Conservation (phyloP, 805 yeast genomes). For the Nakazawaea molendinolei region DNA sequence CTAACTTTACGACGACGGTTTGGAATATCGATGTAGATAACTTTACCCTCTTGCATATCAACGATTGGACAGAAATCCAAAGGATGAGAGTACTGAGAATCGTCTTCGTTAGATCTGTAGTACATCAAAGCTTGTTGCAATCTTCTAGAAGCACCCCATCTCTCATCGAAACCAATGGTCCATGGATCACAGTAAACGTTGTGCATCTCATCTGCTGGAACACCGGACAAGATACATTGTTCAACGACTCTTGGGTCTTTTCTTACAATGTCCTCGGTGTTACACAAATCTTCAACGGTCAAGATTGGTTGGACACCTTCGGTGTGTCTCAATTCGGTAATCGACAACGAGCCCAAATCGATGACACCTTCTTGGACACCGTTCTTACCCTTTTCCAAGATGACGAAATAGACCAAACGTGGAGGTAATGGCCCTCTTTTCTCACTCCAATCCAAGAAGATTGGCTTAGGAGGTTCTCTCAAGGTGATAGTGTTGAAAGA, state of each 20-base stretch:
- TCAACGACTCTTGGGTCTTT: conserved; percentile 64
- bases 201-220: conserved; percentile 56
- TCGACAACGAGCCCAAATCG: conserved; percentile 41
- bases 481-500: conserved; percentile 65
- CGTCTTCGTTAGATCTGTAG: conserved; percentile 71
- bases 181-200: conserved; percentile 60
- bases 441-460: conserved; percentile 61
- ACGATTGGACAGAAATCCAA: conserved; percentile 79
- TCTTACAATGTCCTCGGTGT: conserved; percentile 60
- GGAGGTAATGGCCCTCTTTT: conserved; percentile 55
- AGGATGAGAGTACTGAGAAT: conserved; percentile 62
- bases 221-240: conserved; percentile 66
- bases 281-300: conserved; percentile 59
- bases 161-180: conserved; percentile 57
- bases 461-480: conserved; percentile 63
- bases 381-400: conserved; percentile 47
- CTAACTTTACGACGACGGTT: conserved; percentile 66
- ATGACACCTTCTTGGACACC: conserved; percentile 72
- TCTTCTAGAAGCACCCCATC: conserved; percentile 73
- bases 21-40: conserved; percentile 71
- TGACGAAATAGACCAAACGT: conserved; percentile 60
- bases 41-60: conserved; percentile 64
- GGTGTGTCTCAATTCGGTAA: conserved; percentile 40
- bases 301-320: conserved; percentile 70
- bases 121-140: conserved; percentile 78